Evolutionary conservation across 129 eudicot genomes (phyloP), one percentile per base, ranked within the genome.

Genomic region (Saussurea involucrata): DNA sequence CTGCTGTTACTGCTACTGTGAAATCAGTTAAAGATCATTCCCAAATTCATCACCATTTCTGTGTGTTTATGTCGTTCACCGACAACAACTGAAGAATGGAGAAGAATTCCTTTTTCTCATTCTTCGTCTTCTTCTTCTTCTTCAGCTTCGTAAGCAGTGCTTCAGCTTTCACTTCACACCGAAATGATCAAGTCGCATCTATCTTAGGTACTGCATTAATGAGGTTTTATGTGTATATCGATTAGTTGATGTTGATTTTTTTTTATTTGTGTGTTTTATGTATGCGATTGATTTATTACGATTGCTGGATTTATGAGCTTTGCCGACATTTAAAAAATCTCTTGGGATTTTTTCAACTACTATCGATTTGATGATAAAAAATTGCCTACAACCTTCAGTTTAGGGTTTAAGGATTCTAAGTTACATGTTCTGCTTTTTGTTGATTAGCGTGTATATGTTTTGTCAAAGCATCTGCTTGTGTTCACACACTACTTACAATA

Each of bases 131-230:
- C 42, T 5, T 71, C 24, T 21, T 74, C 73, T 63, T 25, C 27
- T 80, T 80, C 46, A 18, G 58, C 66, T 49, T 63, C 34, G 32
- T 78, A 61, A 75, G 22, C 77, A 67, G 73, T 71, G 75, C 70
- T 73, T 76, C 76, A 49, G 83, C 82, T 75, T 61, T 72, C 29
- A 18, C 67, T 73, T 64, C 78, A 27, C 80, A 53, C 64, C 84
- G 76, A 42, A 65, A 69, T 49, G 82, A 86, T 79, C 85, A 85
- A 75, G 24, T 78, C 68, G 46, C 75, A 46, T 86, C 84, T 46
- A 80, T 89, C 34, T 49, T 86, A 75, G 93, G 93, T 89, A 74
- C 18, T 76, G 74, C 71, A 9, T 74, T 34, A 12, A 29, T 49
- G 15, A 0, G 36, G 15, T 24, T 11, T 9, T 33, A 63, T 24